Evolutionary conservation across 1,284 basidiomycete genomes (phyloP), one percentile per base, ranked within the genome.

Genomic region (Malassezia slooffiae): DNA sequence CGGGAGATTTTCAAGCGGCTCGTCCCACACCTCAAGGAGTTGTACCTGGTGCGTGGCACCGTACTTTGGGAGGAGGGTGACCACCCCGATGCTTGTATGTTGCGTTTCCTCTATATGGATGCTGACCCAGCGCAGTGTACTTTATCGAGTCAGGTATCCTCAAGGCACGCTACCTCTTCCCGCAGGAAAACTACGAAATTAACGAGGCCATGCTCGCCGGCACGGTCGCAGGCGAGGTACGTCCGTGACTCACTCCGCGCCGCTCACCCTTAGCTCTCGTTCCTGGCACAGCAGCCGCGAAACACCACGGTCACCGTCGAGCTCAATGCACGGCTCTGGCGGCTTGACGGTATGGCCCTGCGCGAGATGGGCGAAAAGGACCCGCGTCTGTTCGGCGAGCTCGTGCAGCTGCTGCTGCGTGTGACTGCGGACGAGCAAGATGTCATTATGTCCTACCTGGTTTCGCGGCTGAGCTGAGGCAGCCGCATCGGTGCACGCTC

Each of bases 1-100:
- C 20, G 40, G 6, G 16, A 12, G 5, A 12, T 79, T 53, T 73
- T 73, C 51, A 41, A 60, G 28, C 56, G 71, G 15, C 63, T 96
- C 24, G 71, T 75, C 1, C 74, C 78, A 0, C 90, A 86, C 71
- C 81, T 97, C 55, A 74, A 78, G 38, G 79, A 78, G 8, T 70
- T 81, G 16, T 67, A 75, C 3, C 66, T 83, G 0, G 71, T 76
- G 0, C 74, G 76, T 5, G 84, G 80, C 0, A 72, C 76, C 22
- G 73, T 81, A 0, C 74, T 96, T 0, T 96, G 86, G 58, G 74
- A 71, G 6, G 80, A 81, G 44, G 80, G 77, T 17, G 84, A 89
- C 33, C 61, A 70, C 0, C 76, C 88, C 0, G 83, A 91, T 63
- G 86, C 83, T 13, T 24, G 62, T 38, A 29, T 19, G 7, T 26